Evolutionary conservation across 2,329 filamentous ascomycete genomes (phyloP), one percentile per base, ranked within the genome.

Genomic region (Alternaria atra): DNA sequence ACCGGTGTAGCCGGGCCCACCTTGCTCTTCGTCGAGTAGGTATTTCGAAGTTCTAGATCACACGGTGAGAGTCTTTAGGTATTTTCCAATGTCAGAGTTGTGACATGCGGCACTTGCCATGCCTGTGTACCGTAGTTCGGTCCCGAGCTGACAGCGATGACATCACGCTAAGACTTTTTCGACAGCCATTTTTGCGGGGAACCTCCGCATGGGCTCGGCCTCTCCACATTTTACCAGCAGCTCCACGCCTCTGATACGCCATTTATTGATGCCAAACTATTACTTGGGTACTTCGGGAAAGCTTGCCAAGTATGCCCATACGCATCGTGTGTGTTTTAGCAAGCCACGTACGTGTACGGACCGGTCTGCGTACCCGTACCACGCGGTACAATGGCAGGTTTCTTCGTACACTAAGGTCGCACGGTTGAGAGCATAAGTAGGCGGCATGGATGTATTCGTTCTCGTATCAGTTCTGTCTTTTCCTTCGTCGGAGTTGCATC

Each of bases 311-410:
- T n/a, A 58, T 57, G 57, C 59, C 52, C 27, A 53, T 52, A 35
- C 55, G 23, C 34, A 43, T 48, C 39, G 20, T 20, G 46, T 37
- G 47, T 29, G 30, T 20, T 37, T 32, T 23, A 12, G 37, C 35
- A 63, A 64, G 69, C 69, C 67, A 71, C 69, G 58, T 69, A 70
- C 68, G 69, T 68, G 58, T 59, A 44, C 51, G n/a, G 34, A 52
- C 58, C 46, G 53, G 40, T 43, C 46, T 34, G 37, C 23, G 44
- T 52, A 57, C 37, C 56, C 51, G 56, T 37, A 52, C 23, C 37
- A 35, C 23, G 42, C 20, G 34, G 55, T 52, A 27, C 44, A 52
- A 60, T 46, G 56, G 52, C 68, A 63, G 42, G 68, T 63, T 68
- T 68, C 59, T 58, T 65, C 63, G 58, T 60, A 34, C 25, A 30